A percentile compares a stretch with the other conserved stretches of the same genome.
Conservation (phyloP, 2,329 filamentous ascomycete species). For the Ilyonectria robusta region DNA sequence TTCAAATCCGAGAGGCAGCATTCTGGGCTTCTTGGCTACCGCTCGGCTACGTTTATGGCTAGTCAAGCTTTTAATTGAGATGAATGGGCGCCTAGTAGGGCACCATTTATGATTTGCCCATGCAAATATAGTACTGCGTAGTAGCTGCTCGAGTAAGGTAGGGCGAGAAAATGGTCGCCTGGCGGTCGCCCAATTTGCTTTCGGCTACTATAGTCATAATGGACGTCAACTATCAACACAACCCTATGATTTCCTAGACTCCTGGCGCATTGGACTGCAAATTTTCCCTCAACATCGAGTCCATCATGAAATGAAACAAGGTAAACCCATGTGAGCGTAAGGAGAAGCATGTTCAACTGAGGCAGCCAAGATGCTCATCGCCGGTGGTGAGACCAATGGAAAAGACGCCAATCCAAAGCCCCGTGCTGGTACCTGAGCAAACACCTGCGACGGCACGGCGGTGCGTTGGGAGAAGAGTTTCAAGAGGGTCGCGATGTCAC, state of each 20-base stretch:
- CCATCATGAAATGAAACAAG: not conserved
- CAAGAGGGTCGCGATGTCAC: conserved; percentile 26
- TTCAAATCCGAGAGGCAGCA: conserved; percentile 19
- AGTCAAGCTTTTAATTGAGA: conserved; percentile 12
- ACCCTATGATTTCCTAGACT: not conserved
- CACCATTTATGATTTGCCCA: not conserved
- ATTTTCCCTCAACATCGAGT: not conserved
- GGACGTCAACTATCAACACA: not conserved
- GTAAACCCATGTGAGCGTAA: not conserved
- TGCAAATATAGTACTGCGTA: not conserved
- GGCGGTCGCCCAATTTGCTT: not conserved
- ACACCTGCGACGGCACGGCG: conserved; percentile 8
- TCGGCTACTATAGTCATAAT: not conserved
- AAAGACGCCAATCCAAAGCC: not conserved
- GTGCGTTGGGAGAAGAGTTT: conserved; percentile 18
- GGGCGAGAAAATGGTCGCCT: not conserved
- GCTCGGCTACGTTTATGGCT: not conserved
- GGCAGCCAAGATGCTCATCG: not conserved
- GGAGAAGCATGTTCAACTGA: not conserved
- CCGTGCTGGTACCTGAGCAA: conserved; percentile 7
- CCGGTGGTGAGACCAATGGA: not conserved
- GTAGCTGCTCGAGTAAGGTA: not conserved
- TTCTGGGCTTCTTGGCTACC: conserved; percentile 9
- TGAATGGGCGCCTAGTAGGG: conserved; percentile 10
- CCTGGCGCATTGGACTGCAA: not conserved